Base-by-base conservation (phyloP, 768 basidiomycete genomes). In the Xerocomus brunneocitrinus region DNA sequence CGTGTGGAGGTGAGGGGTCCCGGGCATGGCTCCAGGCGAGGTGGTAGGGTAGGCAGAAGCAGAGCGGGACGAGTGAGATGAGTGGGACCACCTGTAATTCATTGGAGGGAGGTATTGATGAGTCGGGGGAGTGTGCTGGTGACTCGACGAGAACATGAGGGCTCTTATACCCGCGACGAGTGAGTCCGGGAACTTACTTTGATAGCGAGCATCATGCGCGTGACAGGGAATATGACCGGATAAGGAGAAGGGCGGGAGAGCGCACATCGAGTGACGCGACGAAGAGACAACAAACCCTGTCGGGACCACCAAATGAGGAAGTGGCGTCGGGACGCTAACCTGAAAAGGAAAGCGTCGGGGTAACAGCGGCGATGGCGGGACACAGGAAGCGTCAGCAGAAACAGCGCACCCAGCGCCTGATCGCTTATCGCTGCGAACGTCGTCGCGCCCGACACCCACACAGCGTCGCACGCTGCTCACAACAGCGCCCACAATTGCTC, bases 81-180 rank as follows among this genome's bases (percentile, higher is more conserved):
- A 13, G 55, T 56, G 12, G 28, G 61, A 55, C 67, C 64, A 69
- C 1, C 58, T 56, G 47, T 56, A 56, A 25, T 39, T 61, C 13
- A 57, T 47, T 65, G 71, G 71, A 32, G 53, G 36, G 53, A 49
- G 53, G 54, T 5, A 24, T 8, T 6, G 22, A 40, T 24, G 16
- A 50, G 25, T 25, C n/a, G 31, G 38, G 12, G n/a, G 19, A 30
- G 57, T 19, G 5, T 55, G 61, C 19, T 69, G 63, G 3, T 61
- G 60, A 71, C 58, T 62, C 57, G 52, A 58, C 48, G 30, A 36
- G 45, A 32, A 2, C 39, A 40, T 36, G 32, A 7, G 53, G 56
- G 47, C 2, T 66, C 62, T 69, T 71, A 69, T 70, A 71, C 53
- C 58, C 53, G 51, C 54, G 35, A 31, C 35, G 16, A 46, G 40